These are phyloP conservation scores for Mycena amicta DNA, from an alignment of 768 basidiomycete species.

Conservation along the genomic window DNA sequence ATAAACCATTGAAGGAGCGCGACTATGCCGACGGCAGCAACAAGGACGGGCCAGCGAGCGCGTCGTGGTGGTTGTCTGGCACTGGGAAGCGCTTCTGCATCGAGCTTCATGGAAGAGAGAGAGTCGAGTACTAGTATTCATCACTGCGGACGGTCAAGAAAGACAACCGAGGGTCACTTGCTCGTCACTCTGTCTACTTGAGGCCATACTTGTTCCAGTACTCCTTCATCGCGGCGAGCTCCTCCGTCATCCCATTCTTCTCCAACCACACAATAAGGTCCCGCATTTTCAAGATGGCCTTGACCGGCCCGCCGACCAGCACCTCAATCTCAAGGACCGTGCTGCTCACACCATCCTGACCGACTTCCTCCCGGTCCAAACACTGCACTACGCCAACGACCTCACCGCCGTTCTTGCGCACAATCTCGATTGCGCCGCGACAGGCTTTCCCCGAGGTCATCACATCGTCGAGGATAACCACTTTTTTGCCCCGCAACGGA, in stretches of 20 bases:
- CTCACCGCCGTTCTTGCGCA: constrained; percentile 68
- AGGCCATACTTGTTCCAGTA: constrained; percentile 79
- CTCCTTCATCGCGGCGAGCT: constrained; percentile 70
- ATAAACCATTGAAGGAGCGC: background rate
- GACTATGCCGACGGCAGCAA: background rate
- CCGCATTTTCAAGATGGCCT: constrained; percentile 80
- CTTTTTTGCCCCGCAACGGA: constrained; percentile 74
- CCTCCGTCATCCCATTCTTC: constrained; percentile 61
- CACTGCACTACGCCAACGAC: constrained; percentile 88
- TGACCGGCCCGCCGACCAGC: constrained; percentile 73
- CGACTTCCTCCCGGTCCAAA: constrained; percentile 86
- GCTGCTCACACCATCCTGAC: constrained; percentile 64
- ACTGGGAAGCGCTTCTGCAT: constrained; percentile 2
- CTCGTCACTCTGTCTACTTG: no score
- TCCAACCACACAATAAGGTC: constrained; percentile 86
- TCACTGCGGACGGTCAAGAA: no score
- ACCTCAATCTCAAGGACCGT: constrained; percentile 84
- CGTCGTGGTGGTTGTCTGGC: background rate
- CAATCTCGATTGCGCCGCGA: constrained; percentile 76
- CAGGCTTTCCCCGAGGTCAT: constrained; percentile 93
- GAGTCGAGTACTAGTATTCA: no score
- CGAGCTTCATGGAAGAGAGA: background rate
- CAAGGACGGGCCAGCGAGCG: background rate
- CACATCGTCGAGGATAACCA: constrained; percentile 94
- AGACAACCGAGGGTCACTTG: no score